Evolutionary conservation across 345 rosid genomes (phyloP), one percentile per base, ranked within the genome.

Genomic region (Barbarea vulgaris): DNA sequence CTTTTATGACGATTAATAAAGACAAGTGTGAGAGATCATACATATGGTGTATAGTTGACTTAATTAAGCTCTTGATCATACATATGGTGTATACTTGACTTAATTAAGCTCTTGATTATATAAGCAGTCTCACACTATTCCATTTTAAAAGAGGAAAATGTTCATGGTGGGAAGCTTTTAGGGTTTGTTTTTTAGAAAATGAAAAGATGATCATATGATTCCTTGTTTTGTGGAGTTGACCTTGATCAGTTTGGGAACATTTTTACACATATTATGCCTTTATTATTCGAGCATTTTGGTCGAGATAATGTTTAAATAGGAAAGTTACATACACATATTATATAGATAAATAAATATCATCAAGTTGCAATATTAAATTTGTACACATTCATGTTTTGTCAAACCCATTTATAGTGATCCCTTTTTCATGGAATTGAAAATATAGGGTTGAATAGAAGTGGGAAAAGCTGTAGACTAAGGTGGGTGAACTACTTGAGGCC

Each of bases 401-500:
- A 75, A 39, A 60, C 48, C 56, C 47, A 50, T 59, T 42, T 36
- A 17, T 50, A 58, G 17, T 59, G 52, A 61, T 10, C 28, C 11
- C 10, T 30, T 31, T 60, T 13, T 10, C 30, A 42, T 27, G 21
- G 52, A 36, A 41, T 13, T 69, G 18, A 64, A 72, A 30, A 39
- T 4, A n/a, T 71, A 91, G 97, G 97, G 34, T 75, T 91, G 77
- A 87, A 91, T 34, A 85, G 97, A 69, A 87, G 84, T 72, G 94
- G 96, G 0, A 94, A 94, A 81, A 94, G 97, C 48, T 89, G 97
- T 78, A 85, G 98, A 78, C 84, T 89, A 27, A 85, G 98, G 79
- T 91, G 97, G 98, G 94, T 93, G 79, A 93, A 91, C 79, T 93
- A 91, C 83, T 79, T 89, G 5, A 84, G 94, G 74, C 98, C 96